Base-by-base conservation (phyloP, 192 early-diverging fungal genomes). In the Geosiphon pyriformis region DNA sequence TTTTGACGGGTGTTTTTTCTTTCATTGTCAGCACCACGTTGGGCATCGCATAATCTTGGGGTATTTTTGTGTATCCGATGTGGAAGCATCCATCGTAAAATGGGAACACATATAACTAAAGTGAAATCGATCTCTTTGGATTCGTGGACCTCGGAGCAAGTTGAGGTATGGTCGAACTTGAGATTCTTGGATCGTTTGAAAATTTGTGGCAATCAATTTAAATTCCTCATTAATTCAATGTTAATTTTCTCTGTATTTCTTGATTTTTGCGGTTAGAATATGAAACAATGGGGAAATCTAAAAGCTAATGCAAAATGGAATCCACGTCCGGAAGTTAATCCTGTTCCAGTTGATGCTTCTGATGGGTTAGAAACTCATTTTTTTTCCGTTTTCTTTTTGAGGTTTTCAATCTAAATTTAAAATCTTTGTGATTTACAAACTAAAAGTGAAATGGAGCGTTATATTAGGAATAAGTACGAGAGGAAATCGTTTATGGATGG, bases 31-130 rank as follows among this genome's bases (percentile, higher is more conserved):
- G 90, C 84, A n/a, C 88, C 91, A 20, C 88, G 88, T 50, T 93
- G 90, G 90, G 85, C 90, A 31, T 94, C 92, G 2, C 90, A 88
- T 87, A 94, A 93, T 71, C 71, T 97, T 37, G 94, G 94, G 3
- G 79, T 94, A 42, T 96, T 98, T 68, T 71, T 98, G 35, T 98
- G 96, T 78, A 96, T 97, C 29, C 82, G 93, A 3, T 98, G 96
- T 76, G 88, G 80, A 51, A 83, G 90, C 34, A 70, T 91, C 33
- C 91, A 93, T 62, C 75, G 91, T 32, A 89, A 86, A 68, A 79
- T 95, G 69, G 93, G 93, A 35, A 95, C 92, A 0, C 92, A 94
- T 53, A 91, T 98, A 31, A 88, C 91, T 30, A 90, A 88, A 70
- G 92, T 98, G 57, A 96, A 95, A 76, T 94, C 91, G 4, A 83